Evolutionary conservation across 495 filamentous ascomycete species (phyloP), one percentile per base, ranked within the genome.

Genomic region (Staphylotrichum tortipilum): DNA sequence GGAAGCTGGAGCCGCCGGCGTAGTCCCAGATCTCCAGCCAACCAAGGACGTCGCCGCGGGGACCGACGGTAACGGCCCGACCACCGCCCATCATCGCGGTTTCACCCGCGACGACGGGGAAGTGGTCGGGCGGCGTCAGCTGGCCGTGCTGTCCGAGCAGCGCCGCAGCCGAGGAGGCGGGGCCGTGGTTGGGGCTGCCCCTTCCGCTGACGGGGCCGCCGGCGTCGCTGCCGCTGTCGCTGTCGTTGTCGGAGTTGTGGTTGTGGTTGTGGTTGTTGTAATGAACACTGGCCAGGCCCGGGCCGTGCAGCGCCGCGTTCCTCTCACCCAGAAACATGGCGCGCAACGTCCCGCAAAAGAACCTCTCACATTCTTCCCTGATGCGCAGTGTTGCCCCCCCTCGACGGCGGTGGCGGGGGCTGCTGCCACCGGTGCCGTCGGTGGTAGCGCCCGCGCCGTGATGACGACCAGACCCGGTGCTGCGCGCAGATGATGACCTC

Each of bases 321-420:
- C 82, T 78, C 87, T 94, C 89, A 94, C 85, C 89, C 80, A 88
- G 83, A 82, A 96, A 94, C 75, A 85, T 86, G 72, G 81, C 70
- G 69, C 77, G 83, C 83, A 96, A 80, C 74, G 79, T 85, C 80
- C 89, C 86, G 77, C 90, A 96, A 78, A 96, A 92, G 79, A 96
- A 90, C 73, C 90, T 96, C 89, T 95, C 90, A 96, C 90, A 94
- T 87, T 95, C 88, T 88, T 81, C 90, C 88, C 84, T 86, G 77
- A 96, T 94, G 74, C 80, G 82, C 71, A 88, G 81, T 84, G 85
- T 79, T 80, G 89, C 89, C 86, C 88, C 89, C 84, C 82, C 84
- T 78, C 78, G 79, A 64, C 80, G 72, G 65, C 71, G 63, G 37
- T 59, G 68, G 56, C 64, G 68, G 55, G 60, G 61, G 50, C 61